phyloP scores from a whole-genome alignment of 192 early-diverging fungal species.

The Backusella parvicylindrica region DNA sequence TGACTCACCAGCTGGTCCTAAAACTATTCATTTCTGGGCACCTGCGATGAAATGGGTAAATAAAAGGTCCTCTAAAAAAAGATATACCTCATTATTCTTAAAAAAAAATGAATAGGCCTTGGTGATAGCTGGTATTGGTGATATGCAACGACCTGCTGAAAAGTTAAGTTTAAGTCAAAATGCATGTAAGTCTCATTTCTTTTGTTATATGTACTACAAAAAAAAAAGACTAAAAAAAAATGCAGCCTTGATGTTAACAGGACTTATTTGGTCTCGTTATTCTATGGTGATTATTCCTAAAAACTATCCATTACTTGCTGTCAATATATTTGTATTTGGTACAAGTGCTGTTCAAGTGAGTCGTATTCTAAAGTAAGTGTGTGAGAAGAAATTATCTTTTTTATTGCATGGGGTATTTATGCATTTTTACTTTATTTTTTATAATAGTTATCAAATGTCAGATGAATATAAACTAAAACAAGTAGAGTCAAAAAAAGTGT shows the following conservation, averaged over 20 bases:
- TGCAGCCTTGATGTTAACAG: slow-evolving; percentile 86
- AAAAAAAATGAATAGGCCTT: slow-evolving; percentile 55
- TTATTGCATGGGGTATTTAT: not conserved
- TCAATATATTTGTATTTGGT: slow-evolving; percentile 91
- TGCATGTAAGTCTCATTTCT: slow-evolving; percentile 37
- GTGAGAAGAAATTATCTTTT: not conserved
- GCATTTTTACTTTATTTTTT: not conserved
- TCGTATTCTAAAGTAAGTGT: slow-evolving; percentile 65
- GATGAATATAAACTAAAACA: slow-evolving; percentile 34
- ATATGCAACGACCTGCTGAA: slow-evolving; percentile 85
- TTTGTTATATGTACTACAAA: not conserved
- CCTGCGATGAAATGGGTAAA: slow-evolving; percentile 85
- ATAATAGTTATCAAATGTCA: slow-evolving; percentile 33
- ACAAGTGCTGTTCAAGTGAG: slow-evolving; percentile 83
- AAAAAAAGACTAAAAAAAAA: too few relatives aligned
- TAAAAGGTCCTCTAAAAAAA: not conserved
- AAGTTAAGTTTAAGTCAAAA: slow-evolving; percentile 82
- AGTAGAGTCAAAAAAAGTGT: not conserved
- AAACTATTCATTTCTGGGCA: slow-evolving; percentile 98
- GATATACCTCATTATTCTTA: not conserved
- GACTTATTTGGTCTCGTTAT: slow-evolving; percentile 95
- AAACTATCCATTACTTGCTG: slow-evolving; percentile 84
- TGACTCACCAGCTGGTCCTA: slow-evolving; percentile 73
- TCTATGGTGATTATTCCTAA: slow-evolving; percentile 87
- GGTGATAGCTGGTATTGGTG: slow-evolving; percentile 89